These are phyloP conservation scores for Thielaviopsis populi DNA, from an alignment of 2,329 filamentous ascomycete genomes.

Conservation along the genomic window DNA sequence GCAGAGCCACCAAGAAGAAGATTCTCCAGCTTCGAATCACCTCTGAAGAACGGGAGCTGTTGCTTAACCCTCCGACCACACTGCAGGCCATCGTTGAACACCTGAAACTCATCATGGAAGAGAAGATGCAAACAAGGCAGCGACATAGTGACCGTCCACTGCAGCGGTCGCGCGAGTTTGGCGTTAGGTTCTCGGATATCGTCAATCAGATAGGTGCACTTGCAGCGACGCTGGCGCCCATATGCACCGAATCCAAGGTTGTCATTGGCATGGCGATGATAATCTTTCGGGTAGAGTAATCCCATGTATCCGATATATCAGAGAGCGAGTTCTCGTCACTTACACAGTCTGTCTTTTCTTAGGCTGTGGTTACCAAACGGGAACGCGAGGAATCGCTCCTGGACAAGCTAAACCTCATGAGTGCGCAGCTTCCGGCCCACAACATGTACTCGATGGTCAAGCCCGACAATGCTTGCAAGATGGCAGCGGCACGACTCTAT, in stretches of 20 bases:
- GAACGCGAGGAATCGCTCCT: slow-evolving; percentile 11
- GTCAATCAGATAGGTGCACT: slow-evolving; percentile 3
- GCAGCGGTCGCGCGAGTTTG: slow-evolving; percentile 3
- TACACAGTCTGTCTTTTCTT: not conserved
- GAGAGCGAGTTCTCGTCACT: not conserved
- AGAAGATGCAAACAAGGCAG: slow-evolving; percentile 1
- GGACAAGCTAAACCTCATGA: slow-evolving; percentile 3
- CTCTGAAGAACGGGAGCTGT: slow-evolving; percentile 5
- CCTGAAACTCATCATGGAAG: slow-evolving; percentile 2
- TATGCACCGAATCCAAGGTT: slow-evolving; percentile 8
- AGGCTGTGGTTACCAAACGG: slow-evolving; percentile 11
- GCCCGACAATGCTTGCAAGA: slow-evolving; percentile 12
- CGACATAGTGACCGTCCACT: not conserved
- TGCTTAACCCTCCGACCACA: not conserved
- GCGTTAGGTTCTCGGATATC: not conserved
- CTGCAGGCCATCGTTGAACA: not conserved
- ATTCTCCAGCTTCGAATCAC: slow-evolving; percentile 7
- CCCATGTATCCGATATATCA: not conserved
- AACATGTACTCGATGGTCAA: slow-evolving; percentile 5
- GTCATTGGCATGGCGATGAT: slow-evolving; percentile 14
- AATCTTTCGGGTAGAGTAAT: slow-evolving; percentile 6
- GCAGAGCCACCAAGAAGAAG: slow-evolving; percentile 12
- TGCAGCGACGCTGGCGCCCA: not conserved
- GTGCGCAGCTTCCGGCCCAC: not conserved
- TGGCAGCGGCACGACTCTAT: slow-evolving; percentile 7